A percentile compares a stretch with the other conserved stretches of the same genome.
phyloP scores from a whole-genome alignment of 2,329 filamentous ascomycete genomes.

The Penicillium brasilianum region DNA sequence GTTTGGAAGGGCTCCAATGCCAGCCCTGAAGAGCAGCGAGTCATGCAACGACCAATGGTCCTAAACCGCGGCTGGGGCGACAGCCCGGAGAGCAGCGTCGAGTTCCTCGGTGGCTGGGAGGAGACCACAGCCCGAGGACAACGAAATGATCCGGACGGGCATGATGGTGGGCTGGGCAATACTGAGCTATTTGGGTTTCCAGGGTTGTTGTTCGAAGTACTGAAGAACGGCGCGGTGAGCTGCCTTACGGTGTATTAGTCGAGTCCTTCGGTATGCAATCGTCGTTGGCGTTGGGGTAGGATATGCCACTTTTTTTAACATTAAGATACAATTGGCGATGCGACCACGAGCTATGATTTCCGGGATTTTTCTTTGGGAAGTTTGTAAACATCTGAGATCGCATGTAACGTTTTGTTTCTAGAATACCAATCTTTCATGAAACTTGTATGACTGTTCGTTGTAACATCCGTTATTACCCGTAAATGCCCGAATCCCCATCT shows the following conservation, averaged over 20 bases:
- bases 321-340: neutral
- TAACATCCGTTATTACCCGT: neutral
- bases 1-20: slow-evolving; percentile 72
- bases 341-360: slow-evolving; percentile 13
- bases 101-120: slow-evolving; percentile 84
- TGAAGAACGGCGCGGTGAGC: slow-evolving; percentile 90
- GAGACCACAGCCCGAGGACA: slow-evolving; percentile 62
- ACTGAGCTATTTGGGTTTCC: slow-evolving; percentile 94
- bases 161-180: slow-evolving; percentile 64
- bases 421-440: neutral
- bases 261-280: too few species aligned
- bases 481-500: neutral
- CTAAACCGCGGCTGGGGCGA: slow-evolving; percentile 90
- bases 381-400: slow-evolving; percentile 14
- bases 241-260: slow-evolving; percentile 83
- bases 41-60: slow-evolving; percentile 71
- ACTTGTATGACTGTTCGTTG: neutral
- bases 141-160: slow-evolving; percentile 49
- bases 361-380: neutral
- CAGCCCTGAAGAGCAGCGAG: slow-evolving; percentile 58
- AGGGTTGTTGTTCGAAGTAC: slow-evolving; percentile 90
- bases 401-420: slow-evolving; percentile 3
- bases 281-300: neutral
- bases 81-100: slow-evolving; percentile 86
- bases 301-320: neutral